Conservation (phyloP, 2,329 filamentous ascomycete species). For the Aphanocladium album region DNA sequence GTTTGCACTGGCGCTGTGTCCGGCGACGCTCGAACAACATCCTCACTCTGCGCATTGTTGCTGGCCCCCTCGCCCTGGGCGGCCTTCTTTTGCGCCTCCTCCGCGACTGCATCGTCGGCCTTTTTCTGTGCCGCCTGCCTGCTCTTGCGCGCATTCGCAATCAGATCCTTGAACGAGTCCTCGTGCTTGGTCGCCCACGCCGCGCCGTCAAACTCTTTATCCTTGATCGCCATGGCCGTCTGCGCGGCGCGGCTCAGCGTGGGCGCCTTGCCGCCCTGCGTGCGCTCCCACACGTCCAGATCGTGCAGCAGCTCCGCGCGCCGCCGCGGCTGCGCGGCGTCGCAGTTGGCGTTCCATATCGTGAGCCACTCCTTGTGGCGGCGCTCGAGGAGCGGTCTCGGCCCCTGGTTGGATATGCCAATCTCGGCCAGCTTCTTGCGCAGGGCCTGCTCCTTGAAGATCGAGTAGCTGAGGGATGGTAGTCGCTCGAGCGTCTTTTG, state of each 20-base stretch:
- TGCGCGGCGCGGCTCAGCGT: constrained; percentile 31
- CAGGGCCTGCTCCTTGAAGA: constrained; percentile 74
- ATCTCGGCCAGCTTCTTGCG: constrained; percentile 77
- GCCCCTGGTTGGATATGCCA: constrained; percentile 68
- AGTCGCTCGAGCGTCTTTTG: constrained; percentile 55
- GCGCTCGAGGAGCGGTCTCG: constrained; percentile 64
- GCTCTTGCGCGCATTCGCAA: constrained; percentile 65
- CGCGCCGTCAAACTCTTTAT: constrained; percentile 80
- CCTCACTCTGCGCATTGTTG: not conserved
- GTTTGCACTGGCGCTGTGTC: not conserved
- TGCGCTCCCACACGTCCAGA: constrained; percentile 80
- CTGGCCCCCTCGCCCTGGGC: not conserved
- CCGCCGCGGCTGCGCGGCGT: constrained; percentile 66
- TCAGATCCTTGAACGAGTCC: constrained; percentile 70
- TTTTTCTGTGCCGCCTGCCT: constrained; percentile 36
- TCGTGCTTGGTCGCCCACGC: constrained; percentile 72
- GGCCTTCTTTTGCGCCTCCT: constrained; percentile 2
- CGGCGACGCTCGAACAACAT: not conserved
- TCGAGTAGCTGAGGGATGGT: constrained; percentile 77
- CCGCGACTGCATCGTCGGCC: constrained; percentile 20
- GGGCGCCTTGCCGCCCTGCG: constrained; percentile 60
- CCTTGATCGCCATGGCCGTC: constrained; percentile 55
- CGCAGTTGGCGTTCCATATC: constrained; percentile 95
- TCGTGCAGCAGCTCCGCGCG: constrained; percentile 71
- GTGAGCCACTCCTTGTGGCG: constrained; percentile 93